A percentile compares a stretch with the other conserved stretches of the same genome.
Conservation (phyloP, 495 filamentous ascomycete genomes). For the Talaromyces nanjingensis region DNA sequence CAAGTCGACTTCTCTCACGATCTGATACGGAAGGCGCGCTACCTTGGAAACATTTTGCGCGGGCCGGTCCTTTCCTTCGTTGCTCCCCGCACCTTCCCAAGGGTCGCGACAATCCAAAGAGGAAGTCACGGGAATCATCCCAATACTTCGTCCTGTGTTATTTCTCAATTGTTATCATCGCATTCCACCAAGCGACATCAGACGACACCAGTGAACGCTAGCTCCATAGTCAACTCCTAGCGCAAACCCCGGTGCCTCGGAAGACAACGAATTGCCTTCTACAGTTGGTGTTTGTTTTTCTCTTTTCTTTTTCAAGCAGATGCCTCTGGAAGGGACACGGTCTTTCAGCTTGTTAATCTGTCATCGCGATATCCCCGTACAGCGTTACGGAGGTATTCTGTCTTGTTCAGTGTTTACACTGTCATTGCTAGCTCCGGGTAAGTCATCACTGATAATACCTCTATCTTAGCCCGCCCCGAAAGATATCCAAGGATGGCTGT, state of each 20-base stretch:
- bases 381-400: background rate
- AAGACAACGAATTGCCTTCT: background rate
- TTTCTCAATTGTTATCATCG: background rate
- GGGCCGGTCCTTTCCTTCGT: conserved; percentile 5
- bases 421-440: background rate
- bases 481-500: background rate
- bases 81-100: conserved; percentile 1
- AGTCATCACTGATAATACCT: background rate
- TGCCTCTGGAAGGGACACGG: background rate
- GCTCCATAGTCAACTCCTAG: background rate
- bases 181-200: background rate
- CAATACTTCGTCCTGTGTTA: background rate
- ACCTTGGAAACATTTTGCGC: conserved; percentile 4
- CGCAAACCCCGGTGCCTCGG: background rate
- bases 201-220: background rate
- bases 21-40: conserved; percentile 3
- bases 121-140: background rate
- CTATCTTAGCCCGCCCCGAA: background rate
- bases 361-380: background rate
- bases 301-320: background rate
- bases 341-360: background rate
- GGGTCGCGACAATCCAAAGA: background rate
- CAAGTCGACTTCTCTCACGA: background rate
- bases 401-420: background rate
- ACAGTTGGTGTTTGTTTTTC: background rate